phyloP scores from a whole-genome alignment of 108 stramenopile genomes.

The Bacterosira constricta region DNA sequence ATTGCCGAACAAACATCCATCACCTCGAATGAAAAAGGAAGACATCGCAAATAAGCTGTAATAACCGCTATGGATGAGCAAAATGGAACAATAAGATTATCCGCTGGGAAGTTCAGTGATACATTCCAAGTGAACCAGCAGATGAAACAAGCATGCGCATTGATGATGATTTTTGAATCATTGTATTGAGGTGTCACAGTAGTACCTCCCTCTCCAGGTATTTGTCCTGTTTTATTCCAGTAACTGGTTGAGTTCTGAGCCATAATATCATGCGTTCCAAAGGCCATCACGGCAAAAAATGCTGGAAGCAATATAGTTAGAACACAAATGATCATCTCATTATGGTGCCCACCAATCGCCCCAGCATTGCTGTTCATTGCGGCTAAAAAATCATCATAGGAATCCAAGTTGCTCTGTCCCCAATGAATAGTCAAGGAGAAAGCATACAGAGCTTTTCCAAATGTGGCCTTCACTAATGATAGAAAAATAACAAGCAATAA shows the following conservation, averaged over 20 bases:
- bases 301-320: conserved; percentile 1
- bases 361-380: background rate
- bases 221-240: conserved; percentile 7
- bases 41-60: conserved; percentile 13
- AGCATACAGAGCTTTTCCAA: conserved; percentile 27
- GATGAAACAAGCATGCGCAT: background rate
- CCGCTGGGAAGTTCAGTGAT: conserved; percentile 15
- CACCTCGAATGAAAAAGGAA: conserved; percentile 14
- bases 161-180: background rate
- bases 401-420: conserved; percentile 2
- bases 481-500: conserved; percentile 11
- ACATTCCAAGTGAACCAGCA: conserved; percentile 39
- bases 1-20: conserved; percentile 28
- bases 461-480: conserved; percentile 28
- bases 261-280: conserved; percentile 10
- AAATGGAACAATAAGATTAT: conserved; percentile 23
- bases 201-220: background rate
- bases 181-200: background rate
- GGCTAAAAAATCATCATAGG: conserved; percentile 15
- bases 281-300: conserved; percentile 12
- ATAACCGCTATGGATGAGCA: conserved; percentile 3
- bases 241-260: background rate
- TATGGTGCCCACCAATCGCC: background rate
- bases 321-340: conserved; percentile 7
- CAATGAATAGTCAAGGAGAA: conserved; percentile 12